Conservation (phyloP, 805 yeast genomes). For the Candida nemodendra region DNA sequence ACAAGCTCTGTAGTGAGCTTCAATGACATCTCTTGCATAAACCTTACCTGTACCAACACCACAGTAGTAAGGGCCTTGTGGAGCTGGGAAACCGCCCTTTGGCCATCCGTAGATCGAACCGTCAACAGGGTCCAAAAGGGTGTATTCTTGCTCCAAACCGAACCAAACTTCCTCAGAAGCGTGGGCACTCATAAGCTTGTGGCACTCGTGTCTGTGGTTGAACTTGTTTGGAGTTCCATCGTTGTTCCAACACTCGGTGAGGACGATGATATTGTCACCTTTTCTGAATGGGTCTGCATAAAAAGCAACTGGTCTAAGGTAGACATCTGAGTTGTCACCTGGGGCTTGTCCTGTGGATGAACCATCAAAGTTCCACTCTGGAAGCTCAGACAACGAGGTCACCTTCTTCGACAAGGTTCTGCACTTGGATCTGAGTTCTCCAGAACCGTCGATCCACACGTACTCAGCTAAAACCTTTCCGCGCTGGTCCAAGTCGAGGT, state of each 20-base stretch:
- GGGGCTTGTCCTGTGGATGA: conserved; percentile 99
- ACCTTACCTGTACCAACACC: conserved; percentile 99
- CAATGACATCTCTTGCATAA: conserved; percentile 95
- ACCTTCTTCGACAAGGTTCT: conserved; percentile 75
- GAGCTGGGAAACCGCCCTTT: conserved; percentile 99
- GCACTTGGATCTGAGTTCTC: conserved; percentile 91
- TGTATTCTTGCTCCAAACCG: conserved; percentile 98
- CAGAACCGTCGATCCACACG: conserved; percentile 95
- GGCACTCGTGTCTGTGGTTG: conserved; percentile 97
- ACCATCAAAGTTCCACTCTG: conserved; percentile 99
- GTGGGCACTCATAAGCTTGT: conserved; percentile 92
- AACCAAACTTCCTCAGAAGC: conserved; percentile 86
- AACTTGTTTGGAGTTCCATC: conserved; percentile 99
- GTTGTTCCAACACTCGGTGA: conserved; percentile 96
- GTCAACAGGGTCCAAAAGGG: conserved; percentile 80
- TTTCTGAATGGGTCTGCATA: conserved; percentile 97
- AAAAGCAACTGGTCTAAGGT: conserved; percentile 91
- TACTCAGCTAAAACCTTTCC: conserved; percentile 92
- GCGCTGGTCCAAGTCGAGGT: conserved; percentile 77
- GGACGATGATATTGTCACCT: conserved; percentile 93
- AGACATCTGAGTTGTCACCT: conserved; percentile 94
- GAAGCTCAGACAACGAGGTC: conserved; percentile 76
- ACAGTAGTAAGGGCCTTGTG: conserved; percentile 99
- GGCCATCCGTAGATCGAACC: conserved; percentile 98
- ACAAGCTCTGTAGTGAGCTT: conserved; percentile 99